These are phyloP conservation scores for Colletotrichum eremochloae DNA, from an alignment of 2,329 filamentous ascomycete species.

Conservation along the genomic window DNA sequence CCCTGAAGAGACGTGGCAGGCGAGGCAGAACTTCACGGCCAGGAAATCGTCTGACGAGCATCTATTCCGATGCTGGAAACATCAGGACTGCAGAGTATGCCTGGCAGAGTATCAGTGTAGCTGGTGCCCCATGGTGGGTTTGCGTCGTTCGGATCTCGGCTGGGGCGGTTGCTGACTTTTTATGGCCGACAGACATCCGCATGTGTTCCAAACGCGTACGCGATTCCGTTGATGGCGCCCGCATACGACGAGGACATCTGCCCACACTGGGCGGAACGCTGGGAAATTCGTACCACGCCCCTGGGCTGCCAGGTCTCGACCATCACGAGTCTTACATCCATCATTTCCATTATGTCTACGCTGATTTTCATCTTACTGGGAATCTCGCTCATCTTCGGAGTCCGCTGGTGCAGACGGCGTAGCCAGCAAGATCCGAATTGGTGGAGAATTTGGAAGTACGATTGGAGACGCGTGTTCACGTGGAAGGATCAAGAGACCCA, in stretches of 20 bases:
- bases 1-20: constrained; percentile 15
- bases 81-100: constrained; percentile 63
- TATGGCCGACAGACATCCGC: constrained; percentile 59
- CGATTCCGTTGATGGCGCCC: constrained; percentile 63
- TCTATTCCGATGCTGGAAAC: constrained; percentile 64
- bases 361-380: constrained; percentile 47
- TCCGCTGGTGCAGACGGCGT: constrained; percentile 39
- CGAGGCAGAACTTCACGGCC: constrained; percentile 50
- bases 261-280: constrained; percentile 61
- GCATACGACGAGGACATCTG: constrained; percentile 64
- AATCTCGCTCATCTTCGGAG: constrained; percentile 40
- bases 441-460: constrained; percentile 44
- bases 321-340: constrained; percentile 54
- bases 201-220: constrained; percentile 65
- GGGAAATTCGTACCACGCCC: constrained; percentile 56
- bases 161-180: constrained; percentile 19
- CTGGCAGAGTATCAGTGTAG: constrained; percentile 59
- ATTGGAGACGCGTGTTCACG: constrained; percentile 9
- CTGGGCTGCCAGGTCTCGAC: constrained; percentile 59
- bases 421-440: constrained; percentile 38
- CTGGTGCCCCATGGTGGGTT: constrained; percentile 67
- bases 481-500: not conserved
- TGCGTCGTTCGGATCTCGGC: not conserved
- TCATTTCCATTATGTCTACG: constrained; percentile 52
- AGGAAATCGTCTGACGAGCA: constrained; percentile 53